These are phyloP conservation scores for Elsinoe necatrix DNA, from an alignment of 2,329 filamentous ascomycete species.

Conservation along the genomic window DNA sequence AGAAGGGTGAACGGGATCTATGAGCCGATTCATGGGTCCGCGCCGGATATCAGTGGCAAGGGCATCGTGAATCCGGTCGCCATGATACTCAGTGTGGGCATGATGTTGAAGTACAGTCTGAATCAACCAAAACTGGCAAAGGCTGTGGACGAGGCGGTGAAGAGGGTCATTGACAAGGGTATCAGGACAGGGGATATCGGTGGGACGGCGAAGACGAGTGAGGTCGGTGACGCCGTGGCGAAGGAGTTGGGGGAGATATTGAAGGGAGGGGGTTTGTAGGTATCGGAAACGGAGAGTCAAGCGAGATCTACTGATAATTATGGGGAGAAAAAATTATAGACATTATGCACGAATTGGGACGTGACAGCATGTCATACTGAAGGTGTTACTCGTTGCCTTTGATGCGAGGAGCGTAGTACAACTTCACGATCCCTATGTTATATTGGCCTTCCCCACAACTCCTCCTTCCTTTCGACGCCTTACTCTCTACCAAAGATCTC, in stretches of 20 bases:
- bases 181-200: constrained; percentile 78
- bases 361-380: too few relatives aligned
- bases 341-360: too few relatives aligned
- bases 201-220: constrained; percentile 61
- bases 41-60: constrained; percentile 86
- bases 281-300: too few relatives aligned
- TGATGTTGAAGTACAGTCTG: constrained; percentile 94
- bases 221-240: constrained; percentile 77
- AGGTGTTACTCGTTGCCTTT: too few relatives aligned
- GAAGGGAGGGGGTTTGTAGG: constrained; percentile 29
- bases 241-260: constrained; percentile 64
- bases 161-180: constrained; percentile 68
- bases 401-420: too few relatives aligned
- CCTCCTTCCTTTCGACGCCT: too few relatives aligned
- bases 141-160: constrained; percentile 73
- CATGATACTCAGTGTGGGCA: constrained; percentile 82
- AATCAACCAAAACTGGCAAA: constrained; percentile 67
- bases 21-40: constrained; percentile 92
- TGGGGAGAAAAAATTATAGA: too few relatives aligned
- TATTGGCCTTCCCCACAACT: too few relatives aligned
- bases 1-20: constrained; percentile 86
- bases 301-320: too few relatives aligned
- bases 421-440: too few relatives aligned
- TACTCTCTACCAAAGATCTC: too few relatives aligned
- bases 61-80: constrained; percentile 89